Evolutionary conservation across 2,329 filamentous ascomycete genomes (phyloP), one percentile per base, ranked within the genome.

Genomic region (Colletotrichum musicola): DNA sequence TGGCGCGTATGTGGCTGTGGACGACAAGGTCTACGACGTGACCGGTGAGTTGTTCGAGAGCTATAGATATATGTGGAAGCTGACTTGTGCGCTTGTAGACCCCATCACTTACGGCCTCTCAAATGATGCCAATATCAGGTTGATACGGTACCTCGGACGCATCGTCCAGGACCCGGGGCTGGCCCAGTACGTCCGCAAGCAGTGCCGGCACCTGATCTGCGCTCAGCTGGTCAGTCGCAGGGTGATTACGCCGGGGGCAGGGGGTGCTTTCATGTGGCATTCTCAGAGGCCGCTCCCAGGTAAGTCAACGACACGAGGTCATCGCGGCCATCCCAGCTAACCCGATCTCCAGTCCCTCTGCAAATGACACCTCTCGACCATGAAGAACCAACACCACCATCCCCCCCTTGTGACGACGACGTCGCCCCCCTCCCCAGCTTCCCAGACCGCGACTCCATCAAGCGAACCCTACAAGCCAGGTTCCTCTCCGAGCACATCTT

Each of bases 11-110:
- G 57, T 71, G 12, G 65, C 62, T 3, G 51, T 64, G 2, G 46
- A 62, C 4, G 60, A 12, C 5, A 12, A 61, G 51, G 62, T 72
- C 7, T 72, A 72, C 49, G 60, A 72, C 46, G 35, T 71, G 4
- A 72, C 70, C 4, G 62, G 71, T 72, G 46, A 44, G 71, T 47
- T 7, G 14, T 6, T 16, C 2, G 22, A 13, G 20, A n/a, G 6
- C 6, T 12, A 10, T 4, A 4, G 3, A 22, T 6, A 13, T 49
- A 9, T 35, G 35, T 16, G 0, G 47, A 16, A 51, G n/a, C 25
- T 38, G 22, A n/a, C 30, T 35, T 6, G 4, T 13, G 16, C 18
- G 16, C 18, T 13, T 7, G 18, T 13, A 71, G 69, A 60, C 6
- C 51, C 55, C 1, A 25, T 64, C 3, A 44, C 42, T 1, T 70